Conservation (phyloP, 768 basidiomycete species). For the Pisolithus microcarpus region DNA sequence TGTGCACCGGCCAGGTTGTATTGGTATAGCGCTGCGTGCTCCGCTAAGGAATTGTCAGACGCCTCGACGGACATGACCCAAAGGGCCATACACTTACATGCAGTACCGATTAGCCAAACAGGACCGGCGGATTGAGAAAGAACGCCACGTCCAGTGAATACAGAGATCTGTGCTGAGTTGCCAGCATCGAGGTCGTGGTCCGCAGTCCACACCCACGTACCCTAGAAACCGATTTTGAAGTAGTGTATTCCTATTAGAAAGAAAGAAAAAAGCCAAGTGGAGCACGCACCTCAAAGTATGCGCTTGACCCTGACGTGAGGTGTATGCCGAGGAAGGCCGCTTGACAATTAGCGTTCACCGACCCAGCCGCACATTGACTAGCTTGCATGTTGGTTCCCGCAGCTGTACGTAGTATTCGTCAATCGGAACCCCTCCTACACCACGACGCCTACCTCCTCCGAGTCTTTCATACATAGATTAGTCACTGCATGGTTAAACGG, state of each 20-base stretch:
- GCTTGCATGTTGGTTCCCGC: conserved; percentile 17
- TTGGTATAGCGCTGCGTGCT: conserved; percentile 65
- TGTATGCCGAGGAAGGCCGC: conserved; percentile 47
- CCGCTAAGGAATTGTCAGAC: conserved; percentile 33
- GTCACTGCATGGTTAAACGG: background rate
- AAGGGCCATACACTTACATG: conserved; percentile 23
- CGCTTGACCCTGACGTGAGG: conserved; percentile 35
- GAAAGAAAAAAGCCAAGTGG: background rate
- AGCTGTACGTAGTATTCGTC: conserved; percentile 11
- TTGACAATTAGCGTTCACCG: conserved; percentile 24
- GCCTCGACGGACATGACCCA: background rate
- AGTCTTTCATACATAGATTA: conserved; percentile 6
- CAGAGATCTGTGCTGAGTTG: conserved; percentile 40
- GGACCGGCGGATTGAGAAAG: conserved; percentile 68
- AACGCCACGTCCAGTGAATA: conserved; percentile 63
- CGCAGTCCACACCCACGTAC: conserved; percentile 71
- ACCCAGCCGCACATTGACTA: conserved; percentile 28
- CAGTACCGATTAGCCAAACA: conserved; percentile 73
- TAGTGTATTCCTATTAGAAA: background rate
- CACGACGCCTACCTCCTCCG: conserved; percentile 14
- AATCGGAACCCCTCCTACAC: background rate
- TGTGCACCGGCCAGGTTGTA: conserved; percentile 56
- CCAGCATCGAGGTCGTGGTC: conserved; percentile 65
- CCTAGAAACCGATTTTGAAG: conserved; percentile 28
- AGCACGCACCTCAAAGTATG: conserved; percentile 52